A percentile compares a stretch with the other conserved stretches of the same genome.
phyloP scores from a whole-genome alignment of 2,329 filamentous ascomycete species.

The Xenoacremonium recifei region DNA sequence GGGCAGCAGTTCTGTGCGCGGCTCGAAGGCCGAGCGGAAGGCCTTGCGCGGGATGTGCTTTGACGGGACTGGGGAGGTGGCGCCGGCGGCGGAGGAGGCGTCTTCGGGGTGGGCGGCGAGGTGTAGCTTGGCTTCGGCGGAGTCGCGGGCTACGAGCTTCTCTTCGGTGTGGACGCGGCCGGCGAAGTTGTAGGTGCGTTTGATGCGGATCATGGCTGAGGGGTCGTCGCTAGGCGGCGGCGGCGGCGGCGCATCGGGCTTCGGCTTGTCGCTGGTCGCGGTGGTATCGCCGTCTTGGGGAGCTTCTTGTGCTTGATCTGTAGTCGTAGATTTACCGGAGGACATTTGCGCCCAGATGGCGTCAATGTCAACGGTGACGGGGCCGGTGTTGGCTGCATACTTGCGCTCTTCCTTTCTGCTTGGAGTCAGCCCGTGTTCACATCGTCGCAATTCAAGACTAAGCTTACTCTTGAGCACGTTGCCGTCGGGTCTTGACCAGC shows the following conservation, averaged over 20 bases:
- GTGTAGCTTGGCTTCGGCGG: slow-evolving; percentile 64
- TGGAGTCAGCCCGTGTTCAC: slow-evolving; percentile 9
- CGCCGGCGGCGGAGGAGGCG: slow-evolving; percentile 18
- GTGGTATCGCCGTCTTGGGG: slow-evolving; percentile 3
- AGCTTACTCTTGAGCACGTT: slow-evolving; percentile 63
- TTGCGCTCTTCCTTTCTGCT: slow-evolving; percentile 57
- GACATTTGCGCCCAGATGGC: slow-evolving; percentile 69
- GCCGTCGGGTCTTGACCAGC: slow-evolving; percentile 70
- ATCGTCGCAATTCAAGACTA: background rate
- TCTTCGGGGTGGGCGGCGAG: slow-evolving; percentile 48
- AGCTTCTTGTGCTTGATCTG: slow-evolving; percentile 8
- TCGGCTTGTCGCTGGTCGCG: slow-evolving; percentile 7
- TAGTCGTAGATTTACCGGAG: slow-evolving; percentile 31
- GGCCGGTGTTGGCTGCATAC: slow-evolving; percentile 49
- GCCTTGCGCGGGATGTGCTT: slow-evolving; percentile 52
- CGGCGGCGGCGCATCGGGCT: slow-evolving; percentile 3
- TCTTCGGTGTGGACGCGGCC: slow-evolving; percentile 71
- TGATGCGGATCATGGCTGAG: slow-evolving; percentile 58
- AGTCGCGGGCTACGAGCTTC: slow-evolving; percentile 64
- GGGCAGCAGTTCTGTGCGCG: slow-evolving; percentile 42
- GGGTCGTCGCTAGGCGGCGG: slow-evolving; percentile 18
- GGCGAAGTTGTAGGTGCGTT: slow-evolving; percentile 72
- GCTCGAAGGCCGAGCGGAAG: slow-evolving; percentile 64
- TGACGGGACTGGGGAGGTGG: too few species aligned
- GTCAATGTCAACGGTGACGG: slow-evolving; percentile 70